phyloP scores from a whole-genome alignment of 176 grass and related monocot species.

The Raddia guianensis region DNA sequence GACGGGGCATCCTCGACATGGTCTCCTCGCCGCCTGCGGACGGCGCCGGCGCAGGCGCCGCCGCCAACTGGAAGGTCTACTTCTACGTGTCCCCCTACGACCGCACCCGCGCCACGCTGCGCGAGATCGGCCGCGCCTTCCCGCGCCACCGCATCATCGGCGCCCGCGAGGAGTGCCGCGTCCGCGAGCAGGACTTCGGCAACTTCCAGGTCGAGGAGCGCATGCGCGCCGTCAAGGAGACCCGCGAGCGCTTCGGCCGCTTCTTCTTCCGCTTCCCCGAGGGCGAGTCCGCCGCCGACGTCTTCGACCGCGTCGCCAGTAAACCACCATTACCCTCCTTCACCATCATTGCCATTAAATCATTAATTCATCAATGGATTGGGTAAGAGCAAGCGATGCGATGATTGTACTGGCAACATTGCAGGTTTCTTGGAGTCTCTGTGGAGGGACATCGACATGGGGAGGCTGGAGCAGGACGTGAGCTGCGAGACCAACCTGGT shows the following conservation, averaged over 20 bases:
- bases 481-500: constrained; percentile 79
- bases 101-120: constrained; percentile 82
- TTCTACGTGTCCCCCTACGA: constrained; percentile 97
- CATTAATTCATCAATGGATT: not conserved
- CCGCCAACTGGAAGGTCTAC: constrained; percentile 72
- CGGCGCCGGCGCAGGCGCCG: no score
- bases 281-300: constrained; percentile 94
- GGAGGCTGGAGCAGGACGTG: constrained; percentile 58
- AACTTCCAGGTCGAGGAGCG: constrained; percentile 98
- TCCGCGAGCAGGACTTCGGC: constrained; percentile 97
- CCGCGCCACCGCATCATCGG: constrained; percentile 74
- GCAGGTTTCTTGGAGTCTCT: constrained; percentile 91
- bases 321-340: not conserved
- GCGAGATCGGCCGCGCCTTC: constrained; percentile 79
- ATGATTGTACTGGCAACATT: not conserved
- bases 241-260: constrained; percentile 71
- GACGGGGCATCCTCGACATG: constrained; percentile 47
- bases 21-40: constrained; percentile 9
- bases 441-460: constrained; percentile 97
- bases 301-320: constrained; percentile 97
- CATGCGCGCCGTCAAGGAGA: constrained; percentile 88
- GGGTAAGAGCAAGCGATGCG: not conserved
- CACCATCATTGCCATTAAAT: not conserved
- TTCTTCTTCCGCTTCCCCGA: constrained; percentile 99
- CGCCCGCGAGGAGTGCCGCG: constrained; percentile 89